These are phyloP conservation scores for Pseudonitzschia pungens DNA, from an alignment of 108 stramenopile species.

Conservation along the genomic window DNA sequence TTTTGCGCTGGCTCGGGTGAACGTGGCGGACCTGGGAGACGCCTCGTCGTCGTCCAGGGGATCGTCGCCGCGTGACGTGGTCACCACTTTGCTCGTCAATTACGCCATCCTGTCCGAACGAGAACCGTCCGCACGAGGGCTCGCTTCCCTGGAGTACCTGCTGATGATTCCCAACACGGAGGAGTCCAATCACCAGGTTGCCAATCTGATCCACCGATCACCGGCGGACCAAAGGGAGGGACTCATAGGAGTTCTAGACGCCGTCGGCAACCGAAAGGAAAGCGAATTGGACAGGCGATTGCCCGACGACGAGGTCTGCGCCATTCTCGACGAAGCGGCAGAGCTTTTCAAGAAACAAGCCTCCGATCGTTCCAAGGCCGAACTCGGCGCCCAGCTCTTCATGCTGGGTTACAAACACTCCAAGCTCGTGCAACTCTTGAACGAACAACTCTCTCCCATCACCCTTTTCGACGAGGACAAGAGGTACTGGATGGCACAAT, in stretches of 20 bases:
- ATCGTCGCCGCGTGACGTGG: slow-evolving; percentile 16
- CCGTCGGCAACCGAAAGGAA: slow-evolving; percentile 33
- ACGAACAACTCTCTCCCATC: slow-evolving; percentile 32
- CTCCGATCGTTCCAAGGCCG: slow-evolving; percentile 38
- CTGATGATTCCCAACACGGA: slow-evolving; percentile 35
- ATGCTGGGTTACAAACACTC: slow-evolving; percentile 40
- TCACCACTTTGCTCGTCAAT: slow-evolving; percentile 38
- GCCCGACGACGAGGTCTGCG: neutral
- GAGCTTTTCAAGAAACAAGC: slow-evolving; percentile 51
- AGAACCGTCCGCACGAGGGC: slow-evolving; percentile 17
- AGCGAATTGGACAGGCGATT: slow-evolving; percentile 60
- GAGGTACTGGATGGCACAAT: slow-evolving; percentile 67
- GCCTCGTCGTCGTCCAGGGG: neutral
- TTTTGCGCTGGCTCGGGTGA: slow-evolving; percentile 15
- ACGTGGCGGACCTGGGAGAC: slow-evolving; percentile 32
- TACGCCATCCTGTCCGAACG: slow-evolving; percentile 37
- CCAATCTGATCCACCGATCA: slow-evolving; percentile 31
- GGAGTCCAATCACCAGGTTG: slow-evolving; percentile 28
- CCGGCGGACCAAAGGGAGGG: slow-evolving; percentile 23
- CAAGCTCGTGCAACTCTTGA: slow-evolving; percentile 32
- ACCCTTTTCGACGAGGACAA: slow-evolving; percentile 22
- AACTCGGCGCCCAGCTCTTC: slow-evolving; percentile 30
- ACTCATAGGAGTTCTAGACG: slow-evolving; percentile 36
- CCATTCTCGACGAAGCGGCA: slow-evolving; percentile 25
- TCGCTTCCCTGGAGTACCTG: slow-evolving; percentile 50